phyloP scores from a whole-genome alignment of 2,329 filamentous ascomycete genomes.

The Fusarium xyrophilum region DNA sequence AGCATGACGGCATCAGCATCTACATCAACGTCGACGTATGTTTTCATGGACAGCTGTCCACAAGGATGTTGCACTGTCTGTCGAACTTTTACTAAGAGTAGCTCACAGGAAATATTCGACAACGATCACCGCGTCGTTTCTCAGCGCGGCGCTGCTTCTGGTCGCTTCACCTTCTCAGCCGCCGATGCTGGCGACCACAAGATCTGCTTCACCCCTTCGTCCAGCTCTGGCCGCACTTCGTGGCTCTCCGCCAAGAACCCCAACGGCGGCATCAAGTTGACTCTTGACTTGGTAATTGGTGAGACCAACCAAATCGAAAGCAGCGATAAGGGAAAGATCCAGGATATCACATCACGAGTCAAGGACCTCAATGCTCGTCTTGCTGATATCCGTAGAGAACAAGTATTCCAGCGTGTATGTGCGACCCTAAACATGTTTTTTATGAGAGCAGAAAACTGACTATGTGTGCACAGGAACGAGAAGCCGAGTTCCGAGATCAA shows the following conservation, averaged over 20 bases:
- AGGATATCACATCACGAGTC: slow-evolving; percentile 86
- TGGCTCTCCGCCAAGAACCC: slow-evolving; percentile 73
- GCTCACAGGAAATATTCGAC: slow-evolving; percentile 84
- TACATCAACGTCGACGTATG: slow-evolving; percentile 87
- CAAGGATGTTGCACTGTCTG: neutral
- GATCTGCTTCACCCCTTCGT: slow-evolving; percentile 90
- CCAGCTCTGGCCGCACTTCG: slow-evolving; percentile 70
- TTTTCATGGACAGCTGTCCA: slow-evolving; percentile 23
- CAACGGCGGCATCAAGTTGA: slow-evolving; percentile 81
- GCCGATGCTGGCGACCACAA: slow-evolving; percentile 95
- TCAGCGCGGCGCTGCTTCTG: slow-evolving; percentile 75
- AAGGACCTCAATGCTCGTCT: slow-evolving; percentile 87
- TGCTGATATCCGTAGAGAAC: slow-evolving; percentile 88
- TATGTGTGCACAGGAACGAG: slow-evolving; percentile 73
- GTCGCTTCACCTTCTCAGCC: slow-evolving; percentile 94
- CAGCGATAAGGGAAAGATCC: slow-evolving; percentile 90
- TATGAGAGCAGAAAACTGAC: slow-evolving; percentile 8
- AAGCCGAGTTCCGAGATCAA: slow-evolving; percentile 97
- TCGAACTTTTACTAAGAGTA: slow-evolving; percentile 2
- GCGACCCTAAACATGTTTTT: neutral
- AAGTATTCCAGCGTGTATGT: slow-evolving; percentile 91
- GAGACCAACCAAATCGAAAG: slow-evolving; percentile 94
- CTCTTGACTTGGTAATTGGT: slow-evolving; percentile 90
- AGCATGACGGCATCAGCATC: slow-evolving; percentile 79
- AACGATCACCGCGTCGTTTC: slow-evolving; percentile 96